Evolutionary conservation across 169 alveolate species (phyloP), one percentile per base, ranked within the genome.

Genomic region (Perkinsus chesapeaki): DNA sequence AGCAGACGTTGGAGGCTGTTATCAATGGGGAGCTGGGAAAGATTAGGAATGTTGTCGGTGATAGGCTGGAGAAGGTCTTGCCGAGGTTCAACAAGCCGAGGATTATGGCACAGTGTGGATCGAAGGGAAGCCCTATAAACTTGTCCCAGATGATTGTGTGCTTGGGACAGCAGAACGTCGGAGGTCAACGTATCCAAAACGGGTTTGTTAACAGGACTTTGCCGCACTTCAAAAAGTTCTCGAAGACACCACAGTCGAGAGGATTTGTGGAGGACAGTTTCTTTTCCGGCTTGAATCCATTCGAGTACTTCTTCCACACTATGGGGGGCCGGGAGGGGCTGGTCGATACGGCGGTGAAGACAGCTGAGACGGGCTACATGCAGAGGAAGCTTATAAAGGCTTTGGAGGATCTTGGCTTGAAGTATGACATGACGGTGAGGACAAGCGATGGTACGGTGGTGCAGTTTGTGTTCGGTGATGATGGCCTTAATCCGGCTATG

Each of bases 251-350:
- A 0, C 97, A 97, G 91, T 98, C 99, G 72, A 97, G 99, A 93
- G 99, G 99, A 20, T 99, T 99, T 95, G 99, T 99, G 19, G 98
- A 98, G 37, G 98, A 98, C 95, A 97, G 99, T 73, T 99, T 99
- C 97, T 99, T 97, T 95, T 94, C 99, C 3, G 99, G 98, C 0
- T 93, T 98, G 73, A 98, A 97, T 82, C 99, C 99, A 0, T 98
- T 98, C 36, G 99, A 99, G 95, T 99, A 99, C 95, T 99, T 98
- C 95, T 99, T 99, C 97, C 99, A 99, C 95, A 98, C 99, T n/a
- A 98, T 99, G 99, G 99, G 99, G 12, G 99, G 99, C 0, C 96
- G 99, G 94, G 99, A 99, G 95, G 99, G 99, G 16, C 96, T 99
- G 36, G 99, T 99, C 36, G 99, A 99, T 94, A 98, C 99, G 0